Percentiles rank a stretch among this genome's conserved stretches.
Conservation (phyloP, 2,329 filamentous ascomycete genomes). For the Akanthomyces muscarius region DNA sequence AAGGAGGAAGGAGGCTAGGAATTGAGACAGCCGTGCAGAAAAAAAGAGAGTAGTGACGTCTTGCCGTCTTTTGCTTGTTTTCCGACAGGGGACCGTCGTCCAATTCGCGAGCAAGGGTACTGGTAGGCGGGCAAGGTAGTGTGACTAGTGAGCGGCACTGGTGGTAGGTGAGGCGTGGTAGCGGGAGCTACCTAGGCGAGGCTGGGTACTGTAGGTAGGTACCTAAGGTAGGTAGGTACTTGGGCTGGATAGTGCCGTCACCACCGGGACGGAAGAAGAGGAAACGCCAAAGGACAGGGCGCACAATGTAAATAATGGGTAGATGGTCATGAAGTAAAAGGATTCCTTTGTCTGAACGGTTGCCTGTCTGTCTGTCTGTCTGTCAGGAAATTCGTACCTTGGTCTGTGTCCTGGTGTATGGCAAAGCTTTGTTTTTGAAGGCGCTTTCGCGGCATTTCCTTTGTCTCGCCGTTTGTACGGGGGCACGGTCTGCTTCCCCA, state of each 20-base stretch:
- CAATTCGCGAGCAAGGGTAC: constrained; percentile 6
- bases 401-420: constrained; percentile 31
- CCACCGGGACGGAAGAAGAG: background rate
- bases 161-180: constrained; percentile 1
- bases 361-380: background rate
- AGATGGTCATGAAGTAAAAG: background rate
- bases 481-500: background rate
- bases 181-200: background rate
- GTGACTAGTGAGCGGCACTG: background rate
- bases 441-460: constrained; percentile 30
- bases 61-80: constrained; percentile 1
- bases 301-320: background rate
- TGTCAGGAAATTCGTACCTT: constrained; percentile 19
- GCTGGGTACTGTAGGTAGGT: background rate
- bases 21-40: background rate
- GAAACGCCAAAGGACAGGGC: background rate
- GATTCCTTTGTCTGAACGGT: background rate
- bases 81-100: constrained; percentile 7
- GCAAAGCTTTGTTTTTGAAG: constrained; percentile 33
- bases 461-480: background rate
- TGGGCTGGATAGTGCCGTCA: constrained; percentile 5
- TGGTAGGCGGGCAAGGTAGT: background rate
- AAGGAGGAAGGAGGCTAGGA: background rate
- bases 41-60: constrained; percentile 5
- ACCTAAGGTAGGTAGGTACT: too few relatives aligned